phyloP scores from a whole-genome alignment of 2,329 filamentous ascomycete species.

The Neonectria sp. region DNA sequence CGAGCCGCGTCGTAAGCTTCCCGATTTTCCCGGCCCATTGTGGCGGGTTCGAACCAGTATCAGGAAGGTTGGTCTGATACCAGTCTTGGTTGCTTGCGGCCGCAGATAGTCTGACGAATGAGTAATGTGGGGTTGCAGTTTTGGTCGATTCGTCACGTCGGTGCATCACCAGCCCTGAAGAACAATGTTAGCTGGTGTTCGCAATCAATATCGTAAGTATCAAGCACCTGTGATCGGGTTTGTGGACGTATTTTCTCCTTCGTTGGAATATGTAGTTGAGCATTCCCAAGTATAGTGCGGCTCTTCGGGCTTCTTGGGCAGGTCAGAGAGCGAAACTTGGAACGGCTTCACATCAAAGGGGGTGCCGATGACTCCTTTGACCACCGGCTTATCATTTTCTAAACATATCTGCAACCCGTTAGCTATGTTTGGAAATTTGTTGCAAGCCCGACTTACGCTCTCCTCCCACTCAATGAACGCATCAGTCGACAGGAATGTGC shows the following conservation, averaged over 20 bases:
- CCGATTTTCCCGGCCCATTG: conserved; percentile 66
- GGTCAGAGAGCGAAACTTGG: conserved; percentile 60
- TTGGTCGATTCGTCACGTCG: conserved; percentile 44
- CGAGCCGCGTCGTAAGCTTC: conserved; percentile 59
- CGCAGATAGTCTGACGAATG: conserved; percentile 67
- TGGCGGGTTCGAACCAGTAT: conserved; percentile 44
- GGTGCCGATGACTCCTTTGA: conserved; percentile 69
- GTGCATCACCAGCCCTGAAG: conserved; percentile 63
- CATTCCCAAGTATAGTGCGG: conserved; percentile 62
- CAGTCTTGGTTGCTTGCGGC: conserved; percentile 66
- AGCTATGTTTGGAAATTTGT: not conserved
- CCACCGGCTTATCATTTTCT: conserved; percentile 55
- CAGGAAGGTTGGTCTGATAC: conserved; percentile 66
- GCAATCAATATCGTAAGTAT: not conserved
- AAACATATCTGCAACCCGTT: conserved; percentile 58
- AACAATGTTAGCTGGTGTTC: conserved; percentile 17
- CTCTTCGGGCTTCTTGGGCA: conserved; percentile 38
- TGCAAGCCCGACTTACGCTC: conserved; percentile 52
- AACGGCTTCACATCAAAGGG: conserved; percentile 66
- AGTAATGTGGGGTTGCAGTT: conserved; percentile 61
- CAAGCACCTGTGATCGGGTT: conserved; percentile 43
- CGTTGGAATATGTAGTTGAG: conserved; percentile 60
- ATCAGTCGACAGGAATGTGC: conserved; percentile 65
- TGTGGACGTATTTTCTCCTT: conserved; percentile 51
- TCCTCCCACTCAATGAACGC: conserved; percentile 72